Percentiles rank a stretch among this genome's conserved stretches.
These are phyloP conservation scores for Fulvia fulva DNA, from an alignment of 2,329 filamentous ascomycete species.

Conservation along the genomic window DNA sequence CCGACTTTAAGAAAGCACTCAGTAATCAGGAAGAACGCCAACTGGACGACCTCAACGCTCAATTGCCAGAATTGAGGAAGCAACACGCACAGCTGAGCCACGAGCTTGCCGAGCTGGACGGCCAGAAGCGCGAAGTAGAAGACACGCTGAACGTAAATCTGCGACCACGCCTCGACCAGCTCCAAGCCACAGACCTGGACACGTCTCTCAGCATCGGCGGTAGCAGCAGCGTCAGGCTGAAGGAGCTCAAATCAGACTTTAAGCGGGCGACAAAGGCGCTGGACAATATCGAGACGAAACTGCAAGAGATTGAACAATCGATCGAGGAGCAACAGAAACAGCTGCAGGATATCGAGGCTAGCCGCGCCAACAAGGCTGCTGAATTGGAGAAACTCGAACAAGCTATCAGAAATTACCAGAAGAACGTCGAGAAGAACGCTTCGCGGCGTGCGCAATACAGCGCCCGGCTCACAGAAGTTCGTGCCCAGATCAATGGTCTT, in stretches of 20 bases:
- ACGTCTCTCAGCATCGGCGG: conserved; percentile 49
- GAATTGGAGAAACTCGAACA: conserved; percentile 71
- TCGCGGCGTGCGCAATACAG: conserved; percentile 79
- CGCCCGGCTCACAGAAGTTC: conserved; percentile 73
- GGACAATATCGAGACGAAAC: conserved; percentile 62
- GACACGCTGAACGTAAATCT: conserved; percentile 86
- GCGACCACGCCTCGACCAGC: conserved; percentile 78
- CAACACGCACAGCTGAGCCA: conserved; percentile 72
- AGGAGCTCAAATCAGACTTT: conserved; percentile 75
- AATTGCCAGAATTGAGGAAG: conserved; percentile 69
- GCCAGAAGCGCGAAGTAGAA: conserved; percentile 77
- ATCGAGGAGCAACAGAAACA: conserved; percentile 58
- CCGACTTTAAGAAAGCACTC: conserved; percentile 89
- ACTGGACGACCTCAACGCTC: conserved; percentile 65
- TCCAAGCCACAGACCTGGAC: conserved; percentile 73
- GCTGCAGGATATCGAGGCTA: conserved; percentile 57
- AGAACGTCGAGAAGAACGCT: conserved; percentile 85
- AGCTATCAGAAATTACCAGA: conserved; percentile 79
- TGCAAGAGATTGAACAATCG: conserved; percentile 69
- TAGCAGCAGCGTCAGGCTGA: conserved; percentile 60
- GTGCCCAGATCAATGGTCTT: conserved; percentile 84
- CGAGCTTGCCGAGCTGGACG: conserved; percentile 71
- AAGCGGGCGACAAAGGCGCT: conserved; percentile 69
- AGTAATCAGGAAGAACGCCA: conserved; percentile 76
- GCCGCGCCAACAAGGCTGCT: conserved; percentile 61